Base-by-base conservation (phyloP, 116 monocot species). In the Posidonia oceanica region DNA sequence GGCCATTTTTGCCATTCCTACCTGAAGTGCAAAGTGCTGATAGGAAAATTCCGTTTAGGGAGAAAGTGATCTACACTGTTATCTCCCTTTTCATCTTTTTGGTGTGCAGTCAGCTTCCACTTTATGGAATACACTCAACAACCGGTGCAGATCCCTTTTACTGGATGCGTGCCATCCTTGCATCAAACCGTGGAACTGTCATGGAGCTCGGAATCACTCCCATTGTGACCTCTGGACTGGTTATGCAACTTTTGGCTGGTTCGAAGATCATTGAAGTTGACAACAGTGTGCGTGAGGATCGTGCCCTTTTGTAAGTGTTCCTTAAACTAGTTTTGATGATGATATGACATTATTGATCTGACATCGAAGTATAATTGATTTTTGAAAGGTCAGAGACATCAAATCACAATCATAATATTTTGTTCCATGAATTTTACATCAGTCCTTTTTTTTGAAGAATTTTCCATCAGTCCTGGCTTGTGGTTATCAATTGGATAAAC, bases 181-280 rank as follows among this genome's bases (percentile, higher is more conserved):
- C 86, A 7, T 83, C 83, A 0, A 83, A 80, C 78, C 77, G 80
- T 42, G 82, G 83, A 23, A 83, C 80, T 12, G 80, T 86, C 36
- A 86, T 86, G 83, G 83, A 83, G 14, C 54, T 83, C 23, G 86
- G 86, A 16, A 86, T 80, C 21, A 83, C 86, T 64, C 83, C 83
- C 14, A 86, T 86, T 73, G 80, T 86, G 11, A 83, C 86, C 2
- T 83, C 80, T 17, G 86, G 79, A n/a, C 18, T 87, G 52, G 76
- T 81, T 13, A 80, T 87, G 78, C 87, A 87, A 23, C 76, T 87
- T 13, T 40, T 87, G 40, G 83, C 70, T 54, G 81, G 83, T 59
- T 83, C 87, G 5, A 87, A 83, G 73, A 87, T 87, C 73, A 83
- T 83, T 53, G 81, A 83, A 67, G 83, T 84, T 61, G 83, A 87